These are phyloP conservation scores for Zea mays DNA, from an alignment of 176 grass and related monocot species.

Conservation along the genomic window DNA sequence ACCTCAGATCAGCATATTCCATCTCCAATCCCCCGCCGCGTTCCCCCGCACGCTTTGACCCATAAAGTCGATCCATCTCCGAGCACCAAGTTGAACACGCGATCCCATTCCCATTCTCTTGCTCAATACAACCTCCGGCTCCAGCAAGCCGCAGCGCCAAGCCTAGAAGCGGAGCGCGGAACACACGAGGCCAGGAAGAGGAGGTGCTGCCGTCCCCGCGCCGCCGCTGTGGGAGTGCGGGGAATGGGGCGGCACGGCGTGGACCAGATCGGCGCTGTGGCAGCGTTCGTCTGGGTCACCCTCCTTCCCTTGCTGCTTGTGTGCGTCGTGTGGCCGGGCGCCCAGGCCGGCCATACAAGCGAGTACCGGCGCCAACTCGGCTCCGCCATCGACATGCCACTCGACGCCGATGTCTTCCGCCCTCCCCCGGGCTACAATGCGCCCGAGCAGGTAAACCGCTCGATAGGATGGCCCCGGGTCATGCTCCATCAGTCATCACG, in stretches of 20 bases:
- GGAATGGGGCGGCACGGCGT: constrained; percentile 19
- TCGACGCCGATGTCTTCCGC: constrained; percentile 79
- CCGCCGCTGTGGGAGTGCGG: background rate
- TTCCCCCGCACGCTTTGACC: constrained; percentile 31
- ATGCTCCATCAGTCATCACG: background rate
- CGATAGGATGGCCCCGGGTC: background rate
- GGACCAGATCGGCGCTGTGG: constrained; percentile 12
- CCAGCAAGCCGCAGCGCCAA: constrained; percentile 17
- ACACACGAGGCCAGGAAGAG: background rate
- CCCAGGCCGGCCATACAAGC: constrained; percentile 50
- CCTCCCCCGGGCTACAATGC: constrained; percentile 65
- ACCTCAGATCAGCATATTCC: constrained; percentile 49
- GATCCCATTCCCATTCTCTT: constrained; percentile 30
- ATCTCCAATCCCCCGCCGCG: background rate
- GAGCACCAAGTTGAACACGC: constrained; percentile 20
- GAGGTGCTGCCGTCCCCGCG: background rate
- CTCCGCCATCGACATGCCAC: constrained; percentile 76
- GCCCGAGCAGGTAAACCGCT: constrained; percentile 62
- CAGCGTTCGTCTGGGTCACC: background rate
- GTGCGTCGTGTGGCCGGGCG: constrained; percentile 23
- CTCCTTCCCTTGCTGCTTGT: constrained; percentile 22
- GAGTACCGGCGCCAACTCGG: constrained; percentile 56
- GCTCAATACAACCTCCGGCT: constrained; percentile 18
- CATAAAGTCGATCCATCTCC: background rate
- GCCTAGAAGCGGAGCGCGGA: constrained; percentile 7